Percentiles rank a stretch among this genome's conserved stretches.
Conservation (phyloP, 495 filamentous ascomycete species). For the Sabuloglossum arenarium region DNA sequence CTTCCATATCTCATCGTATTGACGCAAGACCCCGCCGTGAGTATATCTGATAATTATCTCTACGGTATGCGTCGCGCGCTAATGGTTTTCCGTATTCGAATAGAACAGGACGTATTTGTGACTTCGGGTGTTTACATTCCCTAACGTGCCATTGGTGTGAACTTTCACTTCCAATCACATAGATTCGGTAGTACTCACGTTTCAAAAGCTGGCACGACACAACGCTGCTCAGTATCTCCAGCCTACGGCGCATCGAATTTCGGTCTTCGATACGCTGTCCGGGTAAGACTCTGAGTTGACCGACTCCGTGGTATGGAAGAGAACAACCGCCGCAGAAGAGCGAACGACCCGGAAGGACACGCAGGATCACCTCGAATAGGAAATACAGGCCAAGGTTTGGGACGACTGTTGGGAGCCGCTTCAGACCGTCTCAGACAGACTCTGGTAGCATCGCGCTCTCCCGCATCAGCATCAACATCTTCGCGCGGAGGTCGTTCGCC, state of each 20-base stretch:
- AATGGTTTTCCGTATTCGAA: not conserved
- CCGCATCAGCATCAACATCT: conserved; percentile 3
- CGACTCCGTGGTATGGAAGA: conserved; percentile 7
- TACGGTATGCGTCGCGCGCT: not conserved
- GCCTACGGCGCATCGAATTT: conserved; percentile 1
- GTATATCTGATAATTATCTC: not conserved
- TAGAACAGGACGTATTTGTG: not conserved
- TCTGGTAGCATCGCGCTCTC: not conserved
- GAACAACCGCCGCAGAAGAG: not conserved
- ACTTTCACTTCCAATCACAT: not conserved
- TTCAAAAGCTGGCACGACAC: not conserved
- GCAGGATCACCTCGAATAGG: conserved; percentile 1
- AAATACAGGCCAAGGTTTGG: not conserved
- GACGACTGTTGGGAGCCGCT: not conserved
- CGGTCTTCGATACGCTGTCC: conserved; percentile 1
- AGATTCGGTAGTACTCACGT: not conserved
- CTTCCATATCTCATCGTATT: not conserved
- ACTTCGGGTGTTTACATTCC: conserved; percentile 2
- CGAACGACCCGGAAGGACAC: conserved; percentile 3
- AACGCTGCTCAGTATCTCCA: not conserved
- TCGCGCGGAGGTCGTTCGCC: not conserved
- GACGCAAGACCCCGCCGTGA: not conserved
- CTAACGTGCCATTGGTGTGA: not conserved
- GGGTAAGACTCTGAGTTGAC: not conserved
- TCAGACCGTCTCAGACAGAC: conserved; percentile 3